Evolutionary conservation across 176 grass and related monocot species (phyloP).

Genomic region (Triticum dicoccoides): DNA sequence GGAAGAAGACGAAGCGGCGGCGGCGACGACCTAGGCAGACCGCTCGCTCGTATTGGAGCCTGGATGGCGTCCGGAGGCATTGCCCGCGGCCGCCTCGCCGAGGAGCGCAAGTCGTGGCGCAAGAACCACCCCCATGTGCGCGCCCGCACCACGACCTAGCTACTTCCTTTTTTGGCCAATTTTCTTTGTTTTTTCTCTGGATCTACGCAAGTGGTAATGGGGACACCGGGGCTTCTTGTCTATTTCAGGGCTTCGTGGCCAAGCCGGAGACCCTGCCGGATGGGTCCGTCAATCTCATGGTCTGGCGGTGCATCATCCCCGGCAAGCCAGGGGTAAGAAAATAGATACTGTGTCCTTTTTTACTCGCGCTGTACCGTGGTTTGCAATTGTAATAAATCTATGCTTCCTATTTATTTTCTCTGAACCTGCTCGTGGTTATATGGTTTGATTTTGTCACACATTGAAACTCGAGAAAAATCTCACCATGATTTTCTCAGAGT

Average conservation of each 20-base stretch:
- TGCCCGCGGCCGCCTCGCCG: constrained; percentile 67
- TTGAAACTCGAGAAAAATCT: neutral
- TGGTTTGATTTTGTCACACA: neutral
- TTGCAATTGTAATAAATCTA: neutral
- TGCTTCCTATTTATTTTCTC: neutral
- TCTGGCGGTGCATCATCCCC: constrained; percentile 77
- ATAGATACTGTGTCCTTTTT: neutral
- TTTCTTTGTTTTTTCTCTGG: neutral
- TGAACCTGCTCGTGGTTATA: neutral
- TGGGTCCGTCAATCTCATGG: constrained; percentile 80
- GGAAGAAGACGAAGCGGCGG: neutral
- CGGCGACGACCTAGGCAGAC: neutral
- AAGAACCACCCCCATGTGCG: constrained; percentile 79
- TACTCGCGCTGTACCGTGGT: neutral
- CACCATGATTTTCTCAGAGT: neutral
- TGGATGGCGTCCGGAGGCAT: constrained; percentile 59
- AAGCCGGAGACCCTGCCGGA: constrained; percentile 77
- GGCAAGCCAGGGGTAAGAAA: constrained; percentile 73
- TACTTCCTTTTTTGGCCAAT: neutral
- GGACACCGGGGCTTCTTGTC: neutral
- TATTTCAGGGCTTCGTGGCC: constrained; percentile 80
- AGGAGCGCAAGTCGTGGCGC: constrained; percentile 89
- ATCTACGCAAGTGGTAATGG: neutral
- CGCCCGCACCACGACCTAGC: neutral
- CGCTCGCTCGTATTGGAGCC: neutral